A percentile compares a stretch with the other conserved stretches of the same genome.
These are phyloP conservation scores for Fusarium verticillioides DNA, from an alignment of 2,329 filamentous ascomycete species.

Conservation along the genomic window DNA sequence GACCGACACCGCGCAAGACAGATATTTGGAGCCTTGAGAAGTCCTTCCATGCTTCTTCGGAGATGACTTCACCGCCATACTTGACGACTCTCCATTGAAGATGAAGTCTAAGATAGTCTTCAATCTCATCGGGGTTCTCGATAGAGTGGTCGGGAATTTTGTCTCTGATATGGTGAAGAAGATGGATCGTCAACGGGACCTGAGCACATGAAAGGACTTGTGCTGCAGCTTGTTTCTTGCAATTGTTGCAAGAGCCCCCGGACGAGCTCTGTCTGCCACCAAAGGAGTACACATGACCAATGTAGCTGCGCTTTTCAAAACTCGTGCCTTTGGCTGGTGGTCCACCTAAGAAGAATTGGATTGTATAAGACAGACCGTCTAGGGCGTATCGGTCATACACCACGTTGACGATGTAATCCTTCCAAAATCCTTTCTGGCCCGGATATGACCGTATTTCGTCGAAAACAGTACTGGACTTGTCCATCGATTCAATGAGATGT, in stretches of 20 bases:
- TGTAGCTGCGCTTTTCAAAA: background rate
- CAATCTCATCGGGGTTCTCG: rapidly evolving
- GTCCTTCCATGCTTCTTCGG: background rate
- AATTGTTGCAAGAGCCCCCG: background rate
- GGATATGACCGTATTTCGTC: rapidly evolving
- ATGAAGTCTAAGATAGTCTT: background rate
- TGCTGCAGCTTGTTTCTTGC: background rate
- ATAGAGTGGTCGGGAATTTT: rapidly evolving
- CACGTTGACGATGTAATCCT: background rate
- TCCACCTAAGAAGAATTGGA: background rate
- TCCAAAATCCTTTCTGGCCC: rapidly evolving
- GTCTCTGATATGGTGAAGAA: background rate
- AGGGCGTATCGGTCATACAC: background rate
- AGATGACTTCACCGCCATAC: background rate
- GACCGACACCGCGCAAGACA: background rate
- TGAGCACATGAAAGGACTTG: background rate
- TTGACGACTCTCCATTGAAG: background rate
- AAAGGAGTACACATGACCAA: background rate
- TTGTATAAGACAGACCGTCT: background rate
- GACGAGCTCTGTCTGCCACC: background rate
- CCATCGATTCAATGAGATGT: background rate
- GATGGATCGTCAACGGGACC: background rate
- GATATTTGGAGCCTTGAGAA: background rate
- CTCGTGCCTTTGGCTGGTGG: background rate
- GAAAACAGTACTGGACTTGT: rapidly evolving